Base-by-base conservation (phyloP, 352 stramenopile genomes). In the Thraustochytrium sp. region DNA sequence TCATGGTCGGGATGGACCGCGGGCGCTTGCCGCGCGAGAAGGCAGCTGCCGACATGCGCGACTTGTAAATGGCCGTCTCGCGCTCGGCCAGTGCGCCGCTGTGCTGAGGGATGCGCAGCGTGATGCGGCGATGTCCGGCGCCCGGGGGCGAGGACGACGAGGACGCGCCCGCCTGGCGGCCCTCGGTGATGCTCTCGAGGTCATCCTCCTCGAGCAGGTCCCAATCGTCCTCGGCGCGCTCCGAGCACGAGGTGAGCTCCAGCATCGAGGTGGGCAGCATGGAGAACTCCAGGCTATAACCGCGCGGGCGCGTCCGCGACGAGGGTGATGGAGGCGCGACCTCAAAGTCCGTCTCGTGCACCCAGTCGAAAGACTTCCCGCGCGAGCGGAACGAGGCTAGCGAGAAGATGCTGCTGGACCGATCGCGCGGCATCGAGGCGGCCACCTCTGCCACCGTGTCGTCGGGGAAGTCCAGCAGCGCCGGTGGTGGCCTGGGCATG, bases 261-360 rank as follows among this genome's bases (percentile, higher is more conserved):
- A 80, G 42, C 68, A 80, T 72, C 44, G 68, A 80, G 8, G 68
- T 80, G 0, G 68, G 68, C 21, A 80, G 16, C 68, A 80, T 80
- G 9, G 68, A 80, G 44, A 80, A 80, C 68, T 80, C 68, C 1
- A 80, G 68, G 29, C 31, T 55, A 16, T 55, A 51, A n/a, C 68
- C 68, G 51, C 68, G 68, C 23, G 68, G 68, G 2, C 68, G 68
- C 37, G 48, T 68, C 5, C 44, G 37, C 2, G 26, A 21, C 40
- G 59, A 72, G 40, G 59, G 59, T 11, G 59, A 72, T 18, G 59
- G 59, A 18, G 59, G 59, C 4, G 59, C 21, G 37, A 29, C 23
- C 46, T 77, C 42, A 37, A 55, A 55, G 65, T 77, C 65, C 11
- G 42, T 75, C 9, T 77, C 65, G 1, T 55, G 65, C 26, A 77